Percentiles rank a stretch among this genome's conserved stretches.
These are phyloP conservation scores for Luffa aegyptiaca DNA, from an alignment of 306 rosid genomes.

Conservation along the genomic window DNA sequence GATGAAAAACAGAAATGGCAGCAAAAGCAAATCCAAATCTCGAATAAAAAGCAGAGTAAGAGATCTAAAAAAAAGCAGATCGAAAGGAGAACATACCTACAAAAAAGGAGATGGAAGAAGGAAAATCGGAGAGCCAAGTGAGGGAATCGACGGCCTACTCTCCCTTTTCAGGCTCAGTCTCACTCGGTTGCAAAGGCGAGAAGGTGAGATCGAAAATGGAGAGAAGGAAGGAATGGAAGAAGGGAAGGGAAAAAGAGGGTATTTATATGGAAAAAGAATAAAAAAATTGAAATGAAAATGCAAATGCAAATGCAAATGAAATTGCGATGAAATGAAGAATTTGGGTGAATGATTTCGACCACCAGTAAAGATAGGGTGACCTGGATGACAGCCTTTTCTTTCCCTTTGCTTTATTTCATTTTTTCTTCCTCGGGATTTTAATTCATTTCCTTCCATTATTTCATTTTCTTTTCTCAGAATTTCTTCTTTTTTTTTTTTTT, in stretches of 20 bases:
- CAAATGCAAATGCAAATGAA: neutral
- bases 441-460: neutral
- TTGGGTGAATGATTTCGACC: slow-evolving; percentile 13
- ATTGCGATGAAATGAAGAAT: slow-evolving; percentile 2
- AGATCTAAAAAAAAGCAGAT: slow-evolving; percentile 4
- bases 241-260: neutral
- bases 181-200: neutral
- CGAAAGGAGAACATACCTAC: neutral
- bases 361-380: slow-evolving; percentile 18
- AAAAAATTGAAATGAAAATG: neutral
- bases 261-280: neutral
- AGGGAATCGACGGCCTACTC: neutral
- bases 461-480: neutral
- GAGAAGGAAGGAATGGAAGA: slow-evolving; percentile 5
- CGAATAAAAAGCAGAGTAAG: neutral
- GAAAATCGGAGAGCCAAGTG: neutral
- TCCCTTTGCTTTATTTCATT: neutral
- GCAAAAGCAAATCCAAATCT: neutral
- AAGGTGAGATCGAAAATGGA: slow-evolving; percentile 8
- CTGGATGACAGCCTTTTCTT: slow-evolving; percentile 18
- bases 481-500: neutral
- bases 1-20: neutral
- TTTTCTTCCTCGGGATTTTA: neutral
- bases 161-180: neutral
- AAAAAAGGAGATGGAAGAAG: neutral